These are phyloP conservation scores for Vararia minispora DNA, from an alignment of 768 basidiomycete genomes.

Conservation along the genomic window DNA sequence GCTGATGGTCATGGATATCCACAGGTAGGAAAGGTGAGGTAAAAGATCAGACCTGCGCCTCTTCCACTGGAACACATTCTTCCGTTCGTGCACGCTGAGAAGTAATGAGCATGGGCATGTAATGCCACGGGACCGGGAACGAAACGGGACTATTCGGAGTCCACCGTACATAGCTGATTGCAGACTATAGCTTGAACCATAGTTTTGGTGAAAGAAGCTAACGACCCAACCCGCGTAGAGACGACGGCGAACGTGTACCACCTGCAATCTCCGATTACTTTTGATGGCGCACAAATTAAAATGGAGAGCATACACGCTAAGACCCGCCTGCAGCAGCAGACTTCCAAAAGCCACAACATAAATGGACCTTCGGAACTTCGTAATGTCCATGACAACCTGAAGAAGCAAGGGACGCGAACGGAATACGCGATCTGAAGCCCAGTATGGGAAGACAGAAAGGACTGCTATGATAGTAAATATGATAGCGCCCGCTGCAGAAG, in stretches of 20 bases:
- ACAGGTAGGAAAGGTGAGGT: conserved; percentile 75
- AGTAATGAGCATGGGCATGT: background rate
- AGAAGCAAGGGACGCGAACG: conserved; percentile 67
- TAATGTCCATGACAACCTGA: conserved; percentile 75
- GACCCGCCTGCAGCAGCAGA: conserved; percentile 57
- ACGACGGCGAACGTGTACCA: conserved; percentile 74
- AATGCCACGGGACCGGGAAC: conserved; percentile 14
- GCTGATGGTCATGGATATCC: conserved; percentile 74
- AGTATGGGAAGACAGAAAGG: conserved; percentile 63
- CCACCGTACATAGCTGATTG: conserved; percentile 44
- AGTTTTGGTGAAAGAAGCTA: no score
- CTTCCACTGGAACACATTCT: conserved; percentile 58
- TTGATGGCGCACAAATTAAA: background rate
- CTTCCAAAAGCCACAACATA: conserved; percentile 67
- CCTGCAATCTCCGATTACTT: conserved; percentile 23
- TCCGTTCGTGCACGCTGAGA: conserved; percentile 36
- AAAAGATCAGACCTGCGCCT: conserved; percentile 72
- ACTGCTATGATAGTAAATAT: conserved; percentile 76
- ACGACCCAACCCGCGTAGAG: conserved; percentile 57
- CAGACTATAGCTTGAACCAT: no score
- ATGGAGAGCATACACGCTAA: conserved; percentile 43
- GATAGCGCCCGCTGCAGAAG: conserved; percentile 57
- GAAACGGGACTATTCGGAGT: conserved; percentile 66
- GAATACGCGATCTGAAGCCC: conserved; percentile 63
- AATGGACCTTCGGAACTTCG: conserved; percentile 73